Conservation (phyloP, 345 rosid species). For the Salix exigua region DNA sequence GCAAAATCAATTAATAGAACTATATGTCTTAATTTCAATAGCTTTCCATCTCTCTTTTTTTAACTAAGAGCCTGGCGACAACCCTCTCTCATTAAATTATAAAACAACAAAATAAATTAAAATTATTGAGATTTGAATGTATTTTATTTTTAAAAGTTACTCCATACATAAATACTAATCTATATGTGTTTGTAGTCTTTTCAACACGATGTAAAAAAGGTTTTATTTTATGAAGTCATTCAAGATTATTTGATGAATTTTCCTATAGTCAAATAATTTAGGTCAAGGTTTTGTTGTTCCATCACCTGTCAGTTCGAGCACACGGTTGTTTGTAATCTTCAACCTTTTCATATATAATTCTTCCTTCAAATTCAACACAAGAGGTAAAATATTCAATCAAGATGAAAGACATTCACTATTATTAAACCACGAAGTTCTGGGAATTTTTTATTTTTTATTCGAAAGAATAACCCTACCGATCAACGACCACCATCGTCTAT, state of each 20-base stretch:
- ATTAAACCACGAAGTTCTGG: not conserved
- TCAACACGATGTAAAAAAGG: not conserved
- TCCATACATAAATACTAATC: not conserved
- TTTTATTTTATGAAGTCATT: not conserved
- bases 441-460: too few species aligned
- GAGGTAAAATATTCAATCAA: constrained; percentile 5
- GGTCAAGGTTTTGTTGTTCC: not conserved
- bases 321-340: not conserved
- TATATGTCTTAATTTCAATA: too few species aligned
- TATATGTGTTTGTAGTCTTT: not conserved
- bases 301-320: not conserved
- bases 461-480: not conserved
- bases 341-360: not conserved
- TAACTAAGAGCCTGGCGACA: too few species aligned
- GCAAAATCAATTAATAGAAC: too few species aligned
- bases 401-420: not conserved
- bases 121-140: too few species aligned
- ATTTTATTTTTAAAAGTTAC: too few species aligned
- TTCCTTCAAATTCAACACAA: constrained; percentile 6
- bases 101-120: too few species aligned
- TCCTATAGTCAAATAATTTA: not conserved
- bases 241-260: not conserved
- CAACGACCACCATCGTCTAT: not conserved
- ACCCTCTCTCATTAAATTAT: too few species aligned
- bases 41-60: too few species aligned